Evolutionary conservation across 148 eudicot species (phyloP).

Genomic region (Limonium bicolor): DNA sequence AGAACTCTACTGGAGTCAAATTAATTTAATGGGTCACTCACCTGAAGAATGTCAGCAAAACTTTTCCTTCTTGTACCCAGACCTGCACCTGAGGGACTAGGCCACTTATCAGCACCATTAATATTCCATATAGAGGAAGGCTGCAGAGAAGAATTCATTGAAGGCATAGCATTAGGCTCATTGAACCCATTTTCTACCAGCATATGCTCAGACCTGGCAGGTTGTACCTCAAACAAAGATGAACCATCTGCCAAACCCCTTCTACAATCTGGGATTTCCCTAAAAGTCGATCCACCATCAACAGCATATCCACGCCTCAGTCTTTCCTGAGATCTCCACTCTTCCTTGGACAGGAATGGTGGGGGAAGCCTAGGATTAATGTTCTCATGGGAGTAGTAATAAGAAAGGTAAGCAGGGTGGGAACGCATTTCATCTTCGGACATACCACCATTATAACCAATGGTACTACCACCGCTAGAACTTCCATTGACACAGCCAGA

Average conservation of each 20-base stretch:
- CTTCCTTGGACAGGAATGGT: slow-evolving; percentile 44
- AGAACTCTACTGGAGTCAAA: too few species aligned
- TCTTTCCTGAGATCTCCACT: slow-evolving; percentile 50
- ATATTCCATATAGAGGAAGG: slow-evolving; percentile 24
- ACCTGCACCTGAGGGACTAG: slow-evolving; percentile 14
- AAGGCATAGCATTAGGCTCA: slow-evolving; percentile 14
- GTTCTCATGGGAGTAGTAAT: slow-evolving; percentile 42
- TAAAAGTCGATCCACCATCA: slow-evolving; percentile 20
- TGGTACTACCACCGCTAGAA: neutral
- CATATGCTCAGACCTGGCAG: slow-evolving; percentile 13
- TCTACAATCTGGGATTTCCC: slow-evolving; percentile 17
- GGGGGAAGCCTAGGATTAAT: slow-evolving; percentile 46
- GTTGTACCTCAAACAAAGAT: slow-evolving; percentile 30
- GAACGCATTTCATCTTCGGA: slow-evolving; percentile 44
- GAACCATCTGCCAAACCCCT: slow-evolving; percentile 11
- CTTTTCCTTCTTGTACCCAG: slow-evolving; percentile 54
- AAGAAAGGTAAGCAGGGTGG: slow-evolving; percentile 42
- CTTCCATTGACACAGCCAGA: slow-evolving; percentile 2
- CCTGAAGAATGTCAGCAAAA: slow-evolving; percentile 62
- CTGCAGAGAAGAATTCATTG: slow-evolving; percentile 13
- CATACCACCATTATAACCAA: slow-evolving; percentile 6
- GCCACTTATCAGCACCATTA: slow-evolving; percentile 12
- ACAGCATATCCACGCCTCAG: too few species aligned
- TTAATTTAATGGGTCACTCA: slow-evolving; percentile 14
- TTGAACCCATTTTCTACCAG: slow-evolving; percentile 19